A percentile compares a stretch with the other conserved stretches of the same genome.
phyloP scores from a whole-genome alignment of 345 rosid genomes.

The Streptanthus diversifolius region DNA sequence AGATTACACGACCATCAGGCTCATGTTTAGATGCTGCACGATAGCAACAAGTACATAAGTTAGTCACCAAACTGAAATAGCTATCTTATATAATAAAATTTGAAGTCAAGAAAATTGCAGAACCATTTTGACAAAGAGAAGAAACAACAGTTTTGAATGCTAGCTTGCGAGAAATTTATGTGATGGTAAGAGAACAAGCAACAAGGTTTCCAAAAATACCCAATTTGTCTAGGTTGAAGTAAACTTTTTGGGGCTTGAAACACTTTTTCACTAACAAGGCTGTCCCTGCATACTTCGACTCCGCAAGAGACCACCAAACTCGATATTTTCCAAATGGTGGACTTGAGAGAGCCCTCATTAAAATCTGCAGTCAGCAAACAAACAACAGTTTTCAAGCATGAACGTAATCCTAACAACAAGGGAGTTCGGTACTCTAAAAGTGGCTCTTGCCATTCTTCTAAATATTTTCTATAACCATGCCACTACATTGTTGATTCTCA shows the following conservation, averaged over 20 bases:
- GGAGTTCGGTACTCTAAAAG: background rate
- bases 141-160: background rate
- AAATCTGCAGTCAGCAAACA: slow-evolving; percentile 43
- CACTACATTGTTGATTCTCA: background rate
- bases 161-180: background rate
- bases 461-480: background rate
- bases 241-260: slow-evolving; percentile 55
- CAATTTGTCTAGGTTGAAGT: slow-evolving; percentile 66
- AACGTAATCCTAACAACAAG: background rate
- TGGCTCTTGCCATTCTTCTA: background rate
- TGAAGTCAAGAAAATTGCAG: background rate
- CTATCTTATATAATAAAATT: background rate
- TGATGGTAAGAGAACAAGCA: slow-evolving; percentile 6
- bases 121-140: background rate
- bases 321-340: slow-evolving; percentile 69
- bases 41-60: slow-evolving; percentile 3
- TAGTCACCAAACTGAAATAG: background rate
- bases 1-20: slow-evolving; percentile 90
- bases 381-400: background rate
- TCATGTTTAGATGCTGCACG: slow-evolving; percentile 74
- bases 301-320: slow-evolving; percentile 97
- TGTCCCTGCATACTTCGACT: slow-evolving; percentile 95
- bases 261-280: slow-evolving; percentile 85
- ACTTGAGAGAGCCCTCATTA: slow-evolving; percentile 74
- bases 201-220: slow-evolving; percentile 39